These are phyloP conservation scores for Ogataea ganodermae DNA, from an alignment of 805 yeast species.

Conservation along the genomic window DNA sequence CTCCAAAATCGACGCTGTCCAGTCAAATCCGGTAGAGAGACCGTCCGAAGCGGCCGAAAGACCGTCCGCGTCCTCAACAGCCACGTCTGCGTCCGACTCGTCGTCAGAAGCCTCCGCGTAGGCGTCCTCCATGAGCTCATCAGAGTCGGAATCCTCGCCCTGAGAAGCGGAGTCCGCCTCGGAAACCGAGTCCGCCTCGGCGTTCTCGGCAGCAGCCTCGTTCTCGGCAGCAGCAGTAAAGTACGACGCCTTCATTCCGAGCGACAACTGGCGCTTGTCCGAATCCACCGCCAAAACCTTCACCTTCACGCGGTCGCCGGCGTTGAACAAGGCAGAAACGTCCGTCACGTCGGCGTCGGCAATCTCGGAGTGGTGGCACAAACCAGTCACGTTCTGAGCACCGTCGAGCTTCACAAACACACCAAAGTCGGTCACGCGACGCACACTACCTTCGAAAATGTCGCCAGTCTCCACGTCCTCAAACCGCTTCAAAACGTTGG, in stretches of 20 bases:
- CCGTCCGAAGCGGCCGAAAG: slow-evolving; percentile 47
- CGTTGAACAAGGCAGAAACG: slow-evolving; percentile 67
- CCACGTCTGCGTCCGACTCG: slow-evolving; percentile 23
- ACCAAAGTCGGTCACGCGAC: slow-evolving; percentile 82
- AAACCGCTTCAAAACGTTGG: slow-evolving; percentile 57
- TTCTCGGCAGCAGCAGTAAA: slow-evolving; percentile 48
- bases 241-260: slow-evolving; percentile 95
- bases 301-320: slow-evolving; percentile 90
- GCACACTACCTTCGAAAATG: slow-evolving; percentile 74
- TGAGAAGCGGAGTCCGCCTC: too few species aligned
- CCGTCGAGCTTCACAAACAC: slow-evolving; percentile 83
- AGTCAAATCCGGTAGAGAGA: slow-evolving; percentile 87
- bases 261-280: slow-evolving; percentile 72
- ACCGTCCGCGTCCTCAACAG: slow-evolving; percentile 20
- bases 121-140: slow-evolving; percentile 38
- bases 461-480: slow-evolving; percentile 72
- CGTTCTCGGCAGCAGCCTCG: slow-evolving; percentile 32
- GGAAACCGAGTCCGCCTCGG: slow-evolving; percentile 35
- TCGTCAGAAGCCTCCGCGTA: slow-evolving; percentile 19
- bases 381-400: slow-evolving; percentile 74
- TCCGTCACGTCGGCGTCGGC: slow-evolving; percentile 67
- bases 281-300: slow-evolving; percentile 64
- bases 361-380: slow-evolving; percentile 84
- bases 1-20: slow-evolving; percentile 90
- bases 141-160: slow-evolving; percentile 12